Base-by-base conservation (phyloP, 306 rosid genomes). In the Cyamopsis tetragonoloba region DNA sequence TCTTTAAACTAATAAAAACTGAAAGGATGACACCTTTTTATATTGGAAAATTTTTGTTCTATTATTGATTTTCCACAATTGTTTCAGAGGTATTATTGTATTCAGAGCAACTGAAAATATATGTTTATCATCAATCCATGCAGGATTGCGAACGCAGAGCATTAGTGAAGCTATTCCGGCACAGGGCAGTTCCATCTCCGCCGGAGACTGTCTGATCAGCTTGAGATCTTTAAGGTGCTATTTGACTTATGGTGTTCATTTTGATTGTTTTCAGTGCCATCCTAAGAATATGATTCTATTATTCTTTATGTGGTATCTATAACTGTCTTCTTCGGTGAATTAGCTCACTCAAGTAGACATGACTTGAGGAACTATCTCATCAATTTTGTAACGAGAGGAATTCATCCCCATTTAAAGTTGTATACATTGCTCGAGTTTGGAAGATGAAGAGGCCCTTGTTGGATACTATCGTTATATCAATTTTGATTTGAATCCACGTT, bases 101-200 rank as follows among this genome's bases (percentile, higher is more conserved):
- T 27, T 47, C 17, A 15, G 20, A 28, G 26, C 5, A 39, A 66
- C 18, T 66, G 54, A 66, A 43, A 44, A 28, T 6, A 17, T 46
- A 18, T 54, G 22, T 69, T 20, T 26, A 6, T 62, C 35, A 41
- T 69, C 27, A 60, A 55, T 30, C 44, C 62, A 13, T 77, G 54
- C 88, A 92, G 98, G 98, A 92, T 74, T 92, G 98, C 57, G 95
- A 92, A 72, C 96, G 98, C 13, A 85, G 98, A 72, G 85, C 98
- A 71, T 19, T 92, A 26, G 80, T 85, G 27, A 92, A 92, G 82
- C 82, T 92, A 50, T 92, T 92, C 72, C 91, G 75, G 32, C 98
- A 92, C 67, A 78, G 96, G 77, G 28, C 54, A 59, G 41, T 39
- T 75, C 87, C 84, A 23, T 63, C 92, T 79, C 62, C 81, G 18